Evolutionary conservation across 2,329 filamentous ascomycete species (phyloP).

Genomic region (Cytospora mali): DNA sequence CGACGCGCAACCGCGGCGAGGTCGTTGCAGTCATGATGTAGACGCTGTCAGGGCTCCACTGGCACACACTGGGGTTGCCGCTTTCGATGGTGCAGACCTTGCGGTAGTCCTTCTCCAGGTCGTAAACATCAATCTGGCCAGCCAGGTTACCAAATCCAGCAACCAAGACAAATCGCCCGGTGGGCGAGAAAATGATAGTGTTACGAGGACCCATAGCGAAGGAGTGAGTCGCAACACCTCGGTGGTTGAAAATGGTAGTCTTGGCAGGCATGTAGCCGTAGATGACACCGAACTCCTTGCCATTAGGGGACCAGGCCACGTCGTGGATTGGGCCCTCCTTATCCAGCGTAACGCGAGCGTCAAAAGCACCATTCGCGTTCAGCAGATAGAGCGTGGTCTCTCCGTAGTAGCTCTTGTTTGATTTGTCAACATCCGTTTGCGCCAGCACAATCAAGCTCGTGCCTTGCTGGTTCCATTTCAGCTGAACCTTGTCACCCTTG

Average conservation of each 20-base stretch:
- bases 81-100: slow-evolving; percentile 95
- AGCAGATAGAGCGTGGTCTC: slow-evolving; percentile 97
- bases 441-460: slow-evolving; percentile 92
- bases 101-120: slow-evolving; percentile 88
- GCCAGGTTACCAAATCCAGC: slow-evolving; percentile 97
- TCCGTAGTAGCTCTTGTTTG: slow-evolving; percentile 98
- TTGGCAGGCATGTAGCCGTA: slow-evolving; percentile 99
- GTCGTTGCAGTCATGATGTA: slow-evolving; percentile 98
- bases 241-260: slow-evolving; percentile 95
- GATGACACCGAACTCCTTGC: slow-evolving; percentile 94
- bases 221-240: slow-evolving; percentile 78
- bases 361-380: slow-evolving; percentile 87
- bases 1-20: slow-evolving; percentile 89
- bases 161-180: slow-evolving; percentile 88
- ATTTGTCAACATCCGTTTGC: slow-evolving; percentile 97
- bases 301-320: slow-evolving; percentile 73
- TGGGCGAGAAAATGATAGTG: slow-evolving; percentile 92
- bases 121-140: slow-evolving; percentile 97
- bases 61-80: slow-evolving; percentile 92
- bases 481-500: slow-evolving; percentile 97
- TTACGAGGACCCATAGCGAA: slow-evolving; percentile 90
- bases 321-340: slow-evolving; percentile 47
- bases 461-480: slow-evolving; percentile 95
- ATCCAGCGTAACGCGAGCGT: slow-evolving; percentile 75
- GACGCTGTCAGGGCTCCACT: slow-evolving; percentile 95